phyloP scores from a whole-genome alignment of 1,284 basidiomycete genomes.

The Trametes hirsuta region DNA sequence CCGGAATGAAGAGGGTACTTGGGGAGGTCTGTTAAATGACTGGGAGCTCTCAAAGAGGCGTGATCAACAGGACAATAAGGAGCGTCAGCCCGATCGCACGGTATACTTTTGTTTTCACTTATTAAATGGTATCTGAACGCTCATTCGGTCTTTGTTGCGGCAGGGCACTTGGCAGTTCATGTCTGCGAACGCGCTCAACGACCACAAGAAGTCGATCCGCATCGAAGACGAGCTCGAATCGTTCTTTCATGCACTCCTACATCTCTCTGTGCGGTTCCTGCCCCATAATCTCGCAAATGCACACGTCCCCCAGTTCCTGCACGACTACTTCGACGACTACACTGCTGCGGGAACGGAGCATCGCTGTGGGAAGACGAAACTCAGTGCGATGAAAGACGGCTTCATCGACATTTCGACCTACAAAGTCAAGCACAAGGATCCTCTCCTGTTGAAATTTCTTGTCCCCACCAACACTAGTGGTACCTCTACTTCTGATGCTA shows the following conservation, averaged over 20 bases:
- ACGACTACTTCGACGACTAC: neutral
- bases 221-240: conserved; percentile 10
- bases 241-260: conserved; percentile 4
- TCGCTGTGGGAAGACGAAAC: no score
- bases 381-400: no score
- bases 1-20: neutral
- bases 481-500: no score
- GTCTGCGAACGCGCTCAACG: neutral
- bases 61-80: neutral
- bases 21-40: conserved; percentile 5
- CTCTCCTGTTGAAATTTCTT: no score
- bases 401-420: no score
- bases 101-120: neutral
- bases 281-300: conserved; percentile 2
- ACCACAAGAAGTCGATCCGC: neutral
- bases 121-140: neutral
- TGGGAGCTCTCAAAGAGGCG: conserved; percentile 17
- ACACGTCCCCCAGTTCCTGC: neutral
- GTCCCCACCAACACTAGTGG: no score
- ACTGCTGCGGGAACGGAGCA: no score
- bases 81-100: conserved; percentile 4
- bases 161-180: conserved; percentile 17
- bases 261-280: neutral
- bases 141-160: neutral
- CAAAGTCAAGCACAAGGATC: no score